phyloP scores from a whole-genome alignment of 2,329 filamentous ascomycete species.

The Escovopsis sp. region DNA sequence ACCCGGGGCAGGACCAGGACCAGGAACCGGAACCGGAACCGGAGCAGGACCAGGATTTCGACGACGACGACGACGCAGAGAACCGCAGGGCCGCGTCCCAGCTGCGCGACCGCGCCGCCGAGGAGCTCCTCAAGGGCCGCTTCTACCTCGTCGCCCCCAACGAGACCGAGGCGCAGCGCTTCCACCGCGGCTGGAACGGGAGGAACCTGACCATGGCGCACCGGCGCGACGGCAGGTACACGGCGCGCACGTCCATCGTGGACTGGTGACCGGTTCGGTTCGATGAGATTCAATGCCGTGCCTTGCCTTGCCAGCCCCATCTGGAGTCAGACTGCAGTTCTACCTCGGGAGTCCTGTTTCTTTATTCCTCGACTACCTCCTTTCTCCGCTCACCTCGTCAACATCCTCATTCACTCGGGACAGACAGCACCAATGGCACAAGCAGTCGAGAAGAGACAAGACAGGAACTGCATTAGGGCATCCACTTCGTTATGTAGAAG shows the following conservation, averaged over 20 bases:
- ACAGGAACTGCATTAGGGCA: too few relatives aligned
- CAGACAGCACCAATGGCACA: too few relatives aligned
- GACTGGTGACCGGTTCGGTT: slow-evolving; percentile 15
- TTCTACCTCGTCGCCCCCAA: slow-evolving; percentile 21
- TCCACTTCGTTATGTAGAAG: too few relatives aligned
- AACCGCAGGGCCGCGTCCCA: background rate
- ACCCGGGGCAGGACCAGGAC: background rate
- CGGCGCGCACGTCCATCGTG: slow-evolving; percentile 18
- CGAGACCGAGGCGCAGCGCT: slow-evolving; percentile 21
- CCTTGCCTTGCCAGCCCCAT: too few relatives aligned
- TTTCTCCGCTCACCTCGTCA: too few relatives aligned
- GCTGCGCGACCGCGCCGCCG: slow-evolving; percentile 7
- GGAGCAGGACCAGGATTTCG: background rate
- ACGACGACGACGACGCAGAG: slow-evolving; percentile 3
- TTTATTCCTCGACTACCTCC: too few relatives aligned
- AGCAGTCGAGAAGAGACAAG: too few relatives aligned
- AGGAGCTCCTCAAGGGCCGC: slow-evolving; percentile 10
- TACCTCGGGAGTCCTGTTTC: too few relatives aligned
- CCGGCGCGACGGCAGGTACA: slow-evolving; percentile 6
- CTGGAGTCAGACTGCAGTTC: too few relatives aligned
- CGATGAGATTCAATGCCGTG: too few relatives aligned
- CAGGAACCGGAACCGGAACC: too few relatives aligned
- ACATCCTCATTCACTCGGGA: too few relatives aligned
- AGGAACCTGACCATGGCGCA: slow-evolving; percentile 13
- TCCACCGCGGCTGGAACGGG: slow-evolving; percentile 27